Conservation (phyloP, 108 stramenopile species). For the Nitzschia inconspicua region DNA sequence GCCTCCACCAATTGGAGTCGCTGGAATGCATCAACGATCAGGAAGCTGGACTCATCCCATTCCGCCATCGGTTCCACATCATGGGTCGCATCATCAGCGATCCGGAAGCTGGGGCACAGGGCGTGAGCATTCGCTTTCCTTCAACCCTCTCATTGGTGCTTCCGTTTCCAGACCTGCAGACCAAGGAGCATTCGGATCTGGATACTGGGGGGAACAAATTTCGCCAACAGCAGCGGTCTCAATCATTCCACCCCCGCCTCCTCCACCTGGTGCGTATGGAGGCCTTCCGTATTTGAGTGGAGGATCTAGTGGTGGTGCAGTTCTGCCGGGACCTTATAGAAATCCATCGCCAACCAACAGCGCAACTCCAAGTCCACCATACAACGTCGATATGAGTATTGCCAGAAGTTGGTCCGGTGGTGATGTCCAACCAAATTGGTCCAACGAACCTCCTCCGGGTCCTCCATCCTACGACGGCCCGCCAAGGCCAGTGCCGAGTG, state of each 20-base stretch:
- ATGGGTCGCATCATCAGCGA: conserved; percentile 35
- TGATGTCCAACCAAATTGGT: conserved; percentile 8
- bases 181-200: conserved; percentile 24
- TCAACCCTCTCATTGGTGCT: conserved; percentile 56
- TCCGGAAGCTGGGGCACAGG: conserved; percentile 25
- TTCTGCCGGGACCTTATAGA: conserved; percentile 13
- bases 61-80: conserved; percentile 27
- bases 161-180: conserved; percentile 35
- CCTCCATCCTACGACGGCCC: conserved; percentile 9
- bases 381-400: conserved; percentile 33
- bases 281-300: conserved; percentile 10
- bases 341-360: conserved; percentile 15
- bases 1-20: conserved; percentile 17
- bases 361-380: conserved; percentile 20
- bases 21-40: conserved; percentile 24
- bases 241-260: conserved; percentile 26
- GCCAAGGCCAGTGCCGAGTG: neutral
- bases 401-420: conserved; percentile 34
- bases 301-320: conserved; percentile 2
- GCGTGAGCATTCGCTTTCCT: conserved; percentile 26
- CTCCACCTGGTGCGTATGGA: conserved; percentile 13
- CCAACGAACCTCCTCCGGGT: conserved; percentile 1
- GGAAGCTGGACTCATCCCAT: conserved; percentile 29
- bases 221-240: neutral
- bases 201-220: conserved; percentile 28